Evolutionary conservation across 768 basidiomycete genomes (phyloP).

Genomic region (button mushroom (Agaricus bisporus)): DNA sequence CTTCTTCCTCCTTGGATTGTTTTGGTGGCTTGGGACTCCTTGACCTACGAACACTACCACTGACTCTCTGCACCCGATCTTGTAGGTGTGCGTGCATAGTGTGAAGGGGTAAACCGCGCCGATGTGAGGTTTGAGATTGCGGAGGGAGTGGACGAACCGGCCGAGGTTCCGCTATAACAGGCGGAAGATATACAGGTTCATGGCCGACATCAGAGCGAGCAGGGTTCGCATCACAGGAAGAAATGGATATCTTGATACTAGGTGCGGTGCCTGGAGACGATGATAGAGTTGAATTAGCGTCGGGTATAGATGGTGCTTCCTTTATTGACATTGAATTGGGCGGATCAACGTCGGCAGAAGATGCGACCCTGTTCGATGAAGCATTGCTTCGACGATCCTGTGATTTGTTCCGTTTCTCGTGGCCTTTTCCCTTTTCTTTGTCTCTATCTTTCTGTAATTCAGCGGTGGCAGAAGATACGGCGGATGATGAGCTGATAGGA

Average conservation of each 20-base stretch:
- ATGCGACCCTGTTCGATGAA: no score
- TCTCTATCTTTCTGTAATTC: no score
- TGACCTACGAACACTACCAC: conserved; percentile 19
- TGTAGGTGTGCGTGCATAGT: conserved; percentile 2
- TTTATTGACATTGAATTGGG: no score
- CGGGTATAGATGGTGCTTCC: neutral
- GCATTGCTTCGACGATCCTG: no score
- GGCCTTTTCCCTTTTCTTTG: no score
- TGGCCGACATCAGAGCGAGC: neutral
- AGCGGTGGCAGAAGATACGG: no score
- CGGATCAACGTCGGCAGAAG: no score
- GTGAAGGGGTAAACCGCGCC: conserved; percentile 7
- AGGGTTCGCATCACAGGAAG: neutral
- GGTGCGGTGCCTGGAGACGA: neutral
- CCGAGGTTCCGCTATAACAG: neutral
- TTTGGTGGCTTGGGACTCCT: conserved; percentile 50
- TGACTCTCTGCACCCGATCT: neutral
- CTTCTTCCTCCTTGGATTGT: conserved; percentile 48
- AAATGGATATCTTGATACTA: neutral
- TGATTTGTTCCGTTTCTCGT: no score
- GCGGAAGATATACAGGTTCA: neutral
- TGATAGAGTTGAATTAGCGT: neutral
- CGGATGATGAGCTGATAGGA: conserved; percentile 9
- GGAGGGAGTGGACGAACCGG: neutral
- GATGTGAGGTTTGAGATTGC: neutral